Base-by-base conservation (phyloP, 345 rosid species). In the Sonneratia alba region DNA sequence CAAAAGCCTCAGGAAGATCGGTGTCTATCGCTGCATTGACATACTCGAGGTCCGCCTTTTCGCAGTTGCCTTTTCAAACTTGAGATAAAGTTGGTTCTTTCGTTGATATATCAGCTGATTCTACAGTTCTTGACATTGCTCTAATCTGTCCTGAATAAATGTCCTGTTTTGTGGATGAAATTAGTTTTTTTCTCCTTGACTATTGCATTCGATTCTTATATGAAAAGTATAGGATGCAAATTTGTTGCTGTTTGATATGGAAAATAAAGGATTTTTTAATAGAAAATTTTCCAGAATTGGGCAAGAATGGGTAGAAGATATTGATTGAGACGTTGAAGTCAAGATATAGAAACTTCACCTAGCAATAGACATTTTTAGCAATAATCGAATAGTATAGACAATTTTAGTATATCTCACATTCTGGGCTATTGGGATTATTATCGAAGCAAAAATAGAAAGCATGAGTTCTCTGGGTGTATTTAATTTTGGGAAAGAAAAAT, bases 11-110 rank as follows among this genome's bases (percentile, higher is more conserved):
- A 36, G 87, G 76, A 90, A 81, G 84, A 72, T 85, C 74, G 97
- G 99, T 62, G 96, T 82, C 68, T 86, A 79, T 74, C 82, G 87
- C 67, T 82, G 90, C 77, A 90, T 90, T 51, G 93, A 83, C 73
- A 77, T 94, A 72, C 97, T 94, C 53, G 98, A 91, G 97, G 98
- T 94, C 57, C 49, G 81, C 67, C 12, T 57, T 57, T 14, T 66
- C 18, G 7, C 34, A 49, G 66, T 8, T 16, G 22, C 7, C 48
- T 21, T 55, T 36, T 38, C 27, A n/a, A 12, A 49, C 22, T 42
- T 48, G 57, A 19, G 8, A 21, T 22, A 6, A 16, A 40, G 9
- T 6, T 51, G 24, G 24, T 45, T 27, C 4, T n/a, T 69, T 69
- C 13, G 24, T 42, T 51, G 42, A 18, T 34, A 18, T 11, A 62